Percentiles rank a stretch among this genome's conserved stretches.
Evolutionary conservation across 83 land plant genomes (phyloP).

Genomic region (Picea mariana): DNA sequence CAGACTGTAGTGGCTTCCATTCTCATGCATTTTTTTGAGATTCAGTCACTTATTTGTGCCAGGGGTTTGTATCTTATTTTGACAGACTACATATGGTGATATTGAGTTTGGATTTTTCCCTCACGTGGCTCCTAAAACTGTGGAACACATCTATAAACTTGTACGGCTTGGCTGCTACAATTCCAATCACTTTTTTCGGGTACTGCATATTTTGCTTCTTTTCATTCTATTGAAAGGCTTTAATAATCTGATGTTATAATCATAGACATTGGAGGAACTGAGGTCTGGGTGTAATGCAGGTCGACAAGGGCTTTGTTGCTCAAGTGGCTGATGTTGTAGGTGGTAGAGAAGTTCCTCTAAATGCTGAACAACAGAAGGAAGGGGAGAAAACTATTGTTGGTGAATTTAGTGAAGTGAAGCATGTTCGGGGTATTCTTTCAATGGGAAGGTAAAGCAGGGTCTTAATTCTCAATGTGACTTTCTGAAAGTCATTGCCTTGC

Average conservation of each 20-base stretch:
- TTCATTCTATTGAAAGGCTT: not conserved
- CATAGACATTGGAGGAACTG: not conserved
- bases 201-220: slow-evolving; percentile 23
- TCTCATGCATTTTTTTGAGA: no score
- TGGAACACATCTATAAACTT: slow-evolving; percentile 93
- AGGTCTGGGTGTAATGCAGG: slow-evolving; percentile 42
- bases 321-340: slow-evolving; percentile 98
- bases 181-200: slow-evolving; percentile 97
- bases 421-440: slow-evolving; percentile 95
- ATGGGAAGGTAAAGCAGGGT: slow-evolving; percentile 84
- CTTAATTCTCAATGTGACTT: not conserved
- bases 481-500: not conserved
- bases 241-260: not conserved
- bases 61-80: no score
- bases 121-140: slow-evolving; percentile 89
- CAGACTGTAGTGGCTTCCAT: no score
- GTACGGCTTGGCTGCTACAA: slow-evolving; percentile 91
- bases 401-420: slow-evolving; percentile 94
- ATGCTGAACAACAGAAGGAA: slow-evolving; percentile 78
- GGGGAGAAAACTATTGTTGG: slow-evolving; percentile 93
- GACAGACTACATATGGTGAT: slow-evolving; percentile 93
- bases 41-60: no score
- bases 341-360: slow-evolving; percentile 91
- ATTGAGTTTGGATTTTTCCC: slow-evolving; percentile 96
- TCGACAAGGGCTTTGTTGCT: slow-evolving; percentile 97